Evolutionary conservation across 1,284 basidiomycete species (phyloP).

Genomic region (Ganoderma boninense): DNA sequence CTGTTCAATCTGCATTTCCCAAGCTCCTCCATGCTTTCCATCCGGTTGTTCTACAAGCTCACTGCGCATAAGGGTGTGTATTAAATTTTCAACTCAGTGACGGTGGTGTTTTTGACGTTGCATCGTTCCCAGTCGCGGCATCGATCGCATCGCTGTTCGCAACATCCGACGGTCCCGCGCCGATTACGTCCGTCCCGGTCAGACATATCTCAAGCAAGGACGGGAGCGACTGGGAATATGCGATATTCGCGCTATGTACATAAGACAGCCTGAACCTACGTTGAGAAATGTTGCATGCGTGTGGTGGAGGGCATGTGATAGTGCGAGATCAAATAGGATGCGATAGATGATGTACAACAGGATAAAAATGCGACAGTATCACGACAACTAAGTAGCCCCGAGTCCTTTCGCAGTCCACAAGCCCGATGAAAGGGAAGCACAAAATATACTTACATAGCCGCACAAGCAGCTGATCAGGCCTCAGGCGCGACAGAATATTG

Average conservation of each 20-base stretch:
- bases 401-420: constrained; percentile 17
- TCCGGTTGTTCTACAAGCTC: constrained; percentile 55
- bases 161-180: constrained; percentile 36
- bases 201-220: constrained; percentile 52
- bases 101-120: not conserved
- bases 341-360: constrained; percentile 28
- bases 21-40: constrained; percentile 43
- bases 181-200: constrained; percentile 67
- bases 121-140: constrained; percentile 19
- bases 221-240: constrained; percentile 66
- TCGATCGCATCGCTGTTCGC: constrained; percentile 26
- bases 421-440: constrained; percentile 11
- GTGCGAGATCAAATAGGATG: constrained; percentile 30
- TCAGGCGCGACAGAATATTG: not conserved
- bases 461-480: not conserved
- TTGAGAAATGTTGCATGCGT: not conserved
- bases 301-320: constrained; percentile 10
- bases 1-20: constrained; percentile 25
- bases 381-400: constrained; percentile 1
- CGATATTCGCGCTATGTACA: constrained; percentile 53
- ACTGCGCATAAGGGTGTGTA: constrained; percentile 18
- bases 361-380: not conserved
- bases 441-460: not conserved
- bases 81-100: too few species aligned
- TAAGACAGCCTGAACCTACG: not conserved